Percentiles rank a stretch among this genome's conserved stretches.
Conservation (phyloP, 306 rosid genomes). For the Quercus dentata region DNA sequence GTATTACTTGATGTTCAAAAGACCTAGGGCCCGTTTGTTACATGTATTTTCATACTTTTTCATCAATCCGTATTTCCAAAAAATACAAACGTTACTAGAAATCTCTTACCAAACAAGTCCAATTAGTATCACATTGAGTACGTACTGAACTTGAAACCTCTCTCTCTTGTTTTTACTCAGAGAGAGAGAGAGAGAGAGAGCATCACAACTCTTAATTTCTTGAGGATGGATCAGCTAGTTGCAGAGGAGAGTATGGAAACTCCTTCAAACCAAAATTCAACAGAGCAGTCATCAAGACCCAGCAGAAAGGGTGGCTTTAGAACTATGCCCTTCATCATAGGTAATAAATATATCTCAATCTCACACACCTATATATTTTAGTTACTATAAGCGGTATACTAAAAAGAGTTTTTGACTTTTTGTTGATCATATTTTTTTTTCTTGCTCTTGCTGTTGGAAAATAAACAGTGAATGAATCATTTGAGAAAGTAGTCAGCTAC, state of each 20-base stretch:
- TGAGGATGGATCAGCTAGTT: neutral
- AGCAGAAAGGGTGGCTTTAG: slow-evolving; percentile 48
- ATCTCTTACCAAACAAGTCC: too few species aligned
- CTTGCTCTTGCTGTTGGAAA: neutral
- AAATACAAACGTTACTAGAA: too few species aligned
- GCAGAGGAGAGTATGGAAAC: neutral
- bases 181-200: neutral
- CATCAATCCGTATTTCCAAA: too few species aligned
- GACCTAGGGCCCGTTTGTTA: too few species aligned
- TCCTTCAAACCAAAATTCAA: neutral
- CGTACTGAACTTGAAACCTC: neutral
- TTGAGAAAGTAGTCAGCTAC: slow-evolving; percentile 43
- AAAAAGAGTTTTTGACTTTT: neutral
- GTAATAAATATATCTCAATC: slow-evolving; percentile 8
- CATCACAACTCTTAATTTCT: neutral
- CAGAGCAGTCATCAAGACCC: neutral
- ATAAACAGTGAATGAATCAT: slow-evolving; percentile 41
- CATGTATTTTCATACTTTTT: too few species aligned
- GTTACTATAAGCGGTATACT: neutral
- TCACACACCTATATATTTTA: neutral
- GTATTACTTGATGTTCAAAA: too few species aligned
- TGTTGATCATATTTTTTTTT: neutral
- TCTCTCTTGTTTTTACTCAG: neutral
- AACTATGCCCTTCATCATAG: slow-evolving; percentile 61
- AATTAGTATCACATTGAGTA: too few species aligned